Base-by-base conservation (phyloP, 306 rosid species). In the Pyrus communis region DNA sequence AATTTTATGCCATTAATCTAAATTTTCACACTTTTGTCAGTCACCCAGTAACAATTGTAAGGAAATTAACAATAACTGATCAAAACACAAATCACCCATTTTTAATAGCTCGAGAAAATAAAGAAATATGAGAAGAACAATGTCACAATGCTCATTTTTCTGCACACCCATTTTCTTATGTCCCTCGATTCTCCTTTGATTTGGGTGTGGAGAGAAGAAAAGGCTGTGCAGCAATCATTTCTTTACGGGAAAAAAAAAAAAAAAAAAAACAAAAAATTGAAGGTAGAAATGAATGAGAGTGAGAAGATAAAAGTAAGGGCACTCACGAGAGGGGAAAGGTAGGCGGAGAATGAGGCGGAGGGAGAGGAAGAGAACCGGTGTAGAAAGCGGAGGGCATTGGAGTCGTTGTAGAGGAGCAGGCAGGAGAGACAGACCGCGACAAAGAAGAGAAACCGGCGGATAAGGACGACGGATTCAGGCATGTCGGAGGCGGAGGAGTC, bases 351-450 rank as follows among this genome's bases (percentile, higher is more conserved):
- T 14, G 78, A 75, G 38, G 81, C 63, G 75, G 66, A 75, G 13
- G 88, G 82, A 7, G 82, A 65, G 46, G 76, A 77, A 67, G 84
- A 81, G 55, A 89, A 82, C 55, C 64, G 75, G 38, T 85, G 82
- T 51, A 88, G 79, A 75, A 88, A 79, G 33, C 83, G 83, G 70
- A 77, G 70, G 49, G 96, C 85, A 25, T 79, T 67, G 45, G 81
- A 30, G 70, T 88, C 91, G 77, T 84, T 58, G 70, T 87, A 52
- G 69, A 93, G 72, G 30, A 89, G 57, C 61, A 89, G 61, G 75
- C 85, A 87, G 21, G 83, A 86, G 83, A 90, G 87, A 69, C 84
- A 88, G 46, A 86, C 77, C 55, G 82, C 68, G 33, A 87, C 84
- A 71, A 90, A 82, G 67, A 90, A 68, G 70, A 90, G 79, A 11